phyloP scores from a whole-genome alignment of 78 protist genomes.

The Kipferlia bialata region DNA sequence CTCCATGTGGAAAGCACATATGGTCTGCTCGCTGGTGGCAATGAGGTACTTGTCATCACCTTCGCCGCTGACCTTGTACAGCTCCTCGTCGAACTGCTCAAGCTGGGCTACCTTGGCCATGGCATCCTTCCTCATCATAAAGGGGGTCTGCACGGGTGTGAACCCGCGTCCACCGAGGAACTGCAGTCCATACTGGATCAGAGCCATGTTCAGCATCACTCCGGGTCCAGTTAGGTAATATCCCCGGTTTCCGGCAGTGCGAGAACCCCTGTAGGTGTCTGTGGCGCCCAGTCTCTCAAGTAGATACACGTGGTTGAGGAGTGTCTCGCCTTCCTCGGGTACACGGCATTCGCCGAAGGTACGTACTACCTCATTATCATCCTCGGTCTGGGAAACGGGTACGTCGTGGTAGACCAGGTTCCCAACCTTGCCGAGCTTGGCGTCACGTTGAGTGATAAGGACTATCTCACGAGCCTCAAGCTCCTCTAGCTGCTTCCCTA shows the following conservation, averaged over 20 bases:
- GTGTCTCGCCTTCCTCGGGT: slow-evolving; percentile 5
- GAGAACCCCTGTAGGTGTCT: slow-evolving; percentile 28
- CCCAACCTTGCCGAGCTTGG: slow-evolving; percentile 49
- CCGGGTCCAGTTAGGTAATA: slow-evolving; percentile 76
- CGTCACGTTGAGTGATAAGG: slow-evolving; percentile 10
- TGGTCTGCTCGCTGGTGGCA: slow-evolving; percentile 99
- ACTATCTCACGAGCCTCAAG: slow-evolving; percentile 13
- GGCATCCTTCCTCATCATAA: neutral
- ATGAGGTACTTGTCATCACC: slow-evolving; percentile 83
- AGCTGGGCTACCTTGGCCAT: slow-evolving; percentile 74
- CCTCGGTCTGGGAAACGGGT: slow-evolving; percentile 59
- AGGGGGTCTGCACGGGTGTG: slow-evolving; percentile 49
- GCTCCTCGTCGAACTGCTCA: slow-evolving; percentile 90
- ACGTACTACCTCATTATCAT: slow-evolving; percentile 22
- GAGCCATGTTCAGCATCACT: slow-evolving; percentile 66
- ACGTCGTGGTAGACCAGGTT: slow-evolving; percentile 77
- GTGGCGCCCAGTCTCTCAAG: slow-evolving; percentile 29
- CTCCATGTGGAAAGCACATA: slow-evolving; percentile 77
- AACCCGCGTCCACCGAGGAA: slow-evolving; percentile 43
- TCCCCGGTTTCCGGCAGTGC: slow-evolving; percentile 78
- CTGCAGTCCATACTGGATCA: slow-evolving; percentile 61
- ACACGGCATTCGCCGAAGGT: slow-evolving; percentile 11
- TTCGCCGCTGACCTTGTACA: slow-evolving; percentile 76
- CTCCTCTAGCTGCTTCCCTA: neutral
- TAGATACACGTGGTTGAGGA: slow-evolving; percentile 50